These are phyloP conservation scores for Clitopilus hobsonii DNA, from an alignment of 768 basidiomycete species.

Conservation along the genomic window DNA sequence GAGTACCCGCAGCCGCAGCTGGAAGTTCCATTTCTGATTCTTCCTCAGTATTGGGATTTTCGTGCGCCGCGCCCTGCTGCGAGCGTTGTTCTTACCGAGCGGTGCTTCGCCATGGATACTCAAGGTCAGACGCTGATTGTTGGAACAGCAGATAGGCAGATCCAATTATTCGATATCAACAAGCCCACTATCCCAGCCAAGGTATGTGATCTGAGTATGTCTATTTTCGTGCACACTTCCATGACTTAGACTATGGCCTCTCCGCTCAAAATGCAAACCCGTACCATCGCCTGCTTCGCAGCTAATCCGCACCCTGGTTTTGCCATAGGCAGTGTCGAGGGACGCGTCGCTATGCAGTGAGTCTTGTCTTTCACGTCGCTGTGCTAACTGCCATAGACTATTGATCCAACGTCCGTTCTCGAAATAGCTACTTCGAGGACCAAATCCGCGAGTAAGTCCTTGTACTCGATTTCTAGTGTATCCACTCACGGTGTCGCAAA, in stretches of 20 bases:
- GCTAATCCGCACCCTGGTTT: slow-evolving; percentile 63
- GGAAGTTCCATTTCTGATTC: background rate
- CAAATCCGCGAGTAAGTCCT: slow-evolving; percentile 68
- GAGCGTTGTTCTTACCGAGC: slow-evolving; percentile 76
- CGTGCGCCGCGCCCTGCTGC: slow-evolving; percentile 66
- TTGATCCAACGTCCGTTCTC: background rate
- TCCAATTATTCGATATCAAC: slow-evolving; percentile 85
- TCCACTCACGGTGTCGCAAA: background rate
- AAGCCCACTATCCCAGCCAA: slow-evolving; percentile 79
- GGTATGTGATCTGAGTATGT: slow-evolving; percentile 30
- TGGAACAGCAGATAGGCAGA: slow-evolving; percentile 88
- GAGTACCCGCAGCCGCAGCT: slow-evolving; percentile 13
- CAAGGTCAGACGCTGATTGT: slow-evolving; percentile 83
- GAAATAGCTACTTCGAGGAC: slow-evolving; percentile 74
- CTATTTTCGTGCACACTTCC: background rate
- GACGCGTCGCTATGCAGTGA: slow-evolving; percentile 94
- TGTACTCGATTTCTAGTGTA: background rate
- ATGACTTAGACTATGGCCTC: slow-evolving; percentile 64
- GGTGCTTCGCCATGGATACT: slow-evolving; percentile 85
- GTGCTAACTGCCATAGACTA: slow-evolving; percentile 1
- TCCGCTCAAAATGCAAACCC: slow-evolving; percentile 91
- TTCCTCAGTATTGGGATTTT: slow-evolving; percentile 85
- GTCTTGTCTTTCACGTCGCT: slow-evolving; percentile 22
- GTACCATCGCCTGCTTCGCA: slow-evolving; percentile 80
- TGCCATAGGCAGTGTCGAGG: slow-evolving; percentile 83